Base-by-base conservation (phyloP, 768 basidiomycete species). In the Suillus brevipes region DNA sequence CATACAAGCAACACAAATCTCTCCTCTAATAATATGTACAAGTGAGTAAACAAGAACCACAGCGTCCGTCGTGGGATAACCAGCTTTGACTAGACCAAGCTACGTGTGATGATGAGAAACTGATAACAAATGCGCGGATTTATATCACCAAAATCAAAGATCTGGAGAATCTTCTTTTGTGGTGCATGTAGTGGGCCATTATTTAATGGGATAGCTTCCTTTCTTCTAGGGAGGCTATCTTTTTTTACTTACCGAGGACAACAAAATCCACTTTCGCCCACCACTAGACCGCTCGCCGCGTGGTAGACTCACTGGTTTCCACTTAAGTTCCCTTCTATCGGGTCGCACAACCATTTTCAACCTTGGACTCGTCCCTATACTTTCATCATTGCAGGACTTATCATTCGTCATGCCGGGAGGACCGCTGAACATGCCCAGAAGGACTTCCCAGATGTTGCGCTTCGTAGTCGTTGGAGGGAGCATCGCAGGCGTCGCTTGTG, bases 401-500 rank as follows among this genome's bases (percentile, higher is more conserved):
- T 12, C 25, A 12, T 40, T 63, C 61, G n/a, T 42, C 7, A 70
- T 74, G 67, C 53, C 60, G 3, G n/a, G 65, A 49, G 66, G 53
- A n/a, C 45, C 65, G 16, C 20, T 62, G 6, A 64, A 62, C 6
- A 64, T 34, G 7, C 42, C 59, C 14, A 62, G 64, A 38, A 49
- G 70, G 12, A 34, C 52, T 8, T 65, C 65, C 16, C 65, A 75
- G 53, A n/a, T 61, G 25, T 67, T 75, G 49, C 45, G 66, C 47
- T 72, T 74, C 7, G 3, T 70, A 62, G 56, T 74, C 64, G 71
- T 74, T 14, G 74, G 74, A 9, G 74, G 72, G 2, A 71, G 68
- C 45, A 78, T 88, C 14, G 79, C 83, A 42, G 88, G 88, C 12
- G 79, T 88, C 38, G 80, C 87, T 2, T 75, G 82, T 9, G 87